phyloP scores from a whole-genome alignment of 176 grass and related monocot species.

The Oryza meyeriana region DNA sequence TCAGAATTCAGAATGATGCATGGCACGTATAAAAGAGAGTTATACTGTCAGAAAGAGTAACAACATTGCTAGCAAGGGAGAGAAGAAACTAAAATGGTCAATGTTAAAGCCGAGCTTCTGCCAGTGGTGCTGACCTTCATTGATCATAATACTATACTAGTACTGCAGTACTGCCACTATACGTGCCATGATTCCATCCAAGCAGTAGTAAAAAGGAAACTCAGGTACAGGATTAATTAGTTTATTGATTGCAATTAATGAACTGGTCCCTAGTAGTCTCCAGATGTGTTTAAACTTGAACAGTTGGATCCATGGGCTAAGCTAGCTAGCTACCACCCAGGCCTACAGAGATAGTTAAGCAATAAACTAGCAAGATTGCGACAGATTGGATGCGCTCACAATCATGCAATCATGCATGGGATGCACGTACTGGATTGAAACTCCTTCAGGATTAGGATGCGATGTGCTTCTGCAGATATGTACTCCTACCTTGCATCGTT shows the following conservation, averaged over 20 bases:
- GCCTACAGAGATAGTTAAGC: neutral
- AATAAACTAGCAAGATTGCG: neutral
- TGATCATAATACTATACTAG: neutral
- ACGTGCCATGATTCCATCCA: neutral
- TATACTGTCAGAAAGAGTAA: neutral
- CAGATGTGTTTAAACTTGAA: neutral
- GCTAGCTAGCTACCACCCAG: neutral
- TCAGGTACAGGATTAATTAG: neutral
- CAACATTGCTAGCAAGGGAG: neutral
- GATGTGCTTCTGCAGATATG: neutral
- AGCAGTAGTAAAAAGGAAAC: neutral
- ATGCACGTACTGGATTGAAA: neutral
- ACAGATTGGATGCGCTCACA: constrained; percentile 14
- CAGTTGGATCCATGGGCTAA: neutral
- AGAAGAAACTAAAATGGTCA: neutral
- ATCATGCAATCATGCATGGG: neutral
- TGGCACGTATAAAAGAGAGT: neutral
- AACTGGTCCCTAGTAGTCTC: neutral
- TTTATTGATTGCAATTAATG: neutral
- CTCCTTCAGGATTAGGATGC: neutral
- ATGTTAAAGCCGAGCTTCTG: neutral
- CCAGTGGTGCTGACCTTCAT: neutral
- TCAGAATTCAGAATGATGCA: neutral
- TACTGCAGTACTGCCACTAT: neutral
- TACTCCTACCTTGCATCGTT: too few species aligned